phyloP scores from a whole-genome alignment of 2,329 filamentous ascomycete species.

The Sarocladium kiliense region DNA sequence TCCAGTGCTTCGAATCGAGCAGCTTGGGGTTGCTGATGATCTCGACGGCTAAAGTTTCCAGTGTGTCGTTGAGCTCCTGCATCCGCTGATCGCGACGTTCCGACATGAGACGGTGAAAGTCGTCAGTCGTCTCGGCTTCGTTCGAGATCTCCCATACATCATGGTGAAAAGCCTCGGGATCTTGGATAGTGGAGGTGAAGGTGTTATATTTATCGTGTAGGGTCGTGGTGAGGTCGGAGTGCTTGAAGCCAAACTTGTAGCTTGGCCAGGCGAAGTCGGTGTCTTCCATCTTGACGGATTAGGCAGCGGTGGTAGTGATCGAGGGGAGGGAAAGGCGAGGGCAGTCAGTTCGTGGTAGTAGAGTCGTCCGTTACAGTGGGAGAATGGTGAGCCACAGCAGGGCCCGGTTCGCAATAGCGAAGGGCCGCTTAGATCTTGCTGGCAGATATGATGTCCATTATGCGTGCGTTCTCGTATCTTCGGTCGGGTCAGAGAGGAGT shows the following conservation, averaged over 20 bases:
- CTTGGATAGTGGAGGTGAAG: constrained; percentile 48
- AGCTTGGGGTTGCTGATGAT: constrained; percentile 56
- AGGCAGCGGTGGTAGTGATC: constrained; percentile 8
- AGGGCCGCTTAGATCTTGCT: constrained; percentile 3
- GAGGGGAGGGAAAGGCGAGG: constrained; percentile 2
- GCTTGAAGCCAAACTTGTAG: constrained; percentile 60
- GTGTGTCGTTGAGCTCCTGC: constrained; percentile 48
- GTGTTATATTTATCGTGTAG: constrained; percentile 59
- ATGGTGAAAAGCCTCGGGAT: constrained; percentile 56
- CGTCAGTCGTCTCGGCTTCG: constrained; percentile 42
- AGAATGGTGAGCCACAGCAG: constrained; percentile 1
- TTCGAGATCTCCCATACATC: constrained; percentile 55
- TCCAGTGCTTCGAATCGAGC: constrained; percentile 55
- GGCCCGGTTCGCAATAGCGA: neutral
- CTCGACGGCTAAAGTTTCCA: constrained; percentile 54
- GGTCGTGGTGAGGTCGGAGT: constrained; percentile 50
- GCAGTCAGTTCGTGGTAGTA: neutral
- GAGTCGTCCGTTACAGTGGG: neutral
- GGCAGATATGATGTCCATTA: constrained; percentile 6
- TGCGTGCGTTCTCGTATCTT: neutral
- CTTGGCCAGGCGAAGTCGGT: constrained; percentile 49
- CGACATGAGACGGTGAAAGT: constrained; percentile 50
- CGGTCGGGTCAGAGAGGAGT: neutral
- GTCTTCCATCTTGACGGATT: constrained; percentile 45
- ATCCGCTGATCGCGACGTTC: constrained; percentile 49